Evolutionary conservation across 2,329 filamentous ascomycete species (phyloP), one percentile per base, ranked within the genome.

Genomic region (Penicillium polonicum): DNA sequence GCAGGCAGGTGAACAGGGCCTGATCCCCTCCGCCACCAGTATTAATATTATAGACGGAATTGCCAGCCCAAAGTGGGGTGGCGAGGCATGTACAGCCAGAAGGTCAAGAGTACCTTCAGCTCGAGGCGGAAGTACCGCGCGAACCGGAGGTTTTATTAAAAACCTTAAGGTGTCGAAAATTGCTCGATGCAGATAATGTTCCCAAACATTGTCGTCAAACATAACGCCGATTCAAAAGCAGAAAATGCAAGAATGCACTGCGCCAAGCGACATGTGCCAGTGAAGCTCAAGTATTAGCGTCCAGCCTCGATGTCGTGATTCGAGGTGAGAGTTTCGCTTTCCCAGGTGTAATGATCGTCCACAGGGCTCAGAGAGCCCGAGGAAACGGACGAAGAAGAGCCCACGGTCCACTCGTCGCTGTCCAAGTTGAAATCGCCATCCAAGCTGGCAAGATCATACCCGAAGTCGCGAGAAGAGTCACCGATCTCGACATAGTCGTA

Each of bases 401-500:
- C 91, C 45, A 93, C 84, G 9, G 91, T 93, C 92, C 92, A 96
- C 68, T 94, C 91, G 66, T 96, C 92, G 68, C 88, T 91, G 65
- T 92, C 87, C 50, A 83, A 82, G 45, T 83, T 78, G 61, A 80
- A 77, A 35, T 79, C 78, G 31, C 82, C 83, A 63, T 85, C 83
- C 43, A 86, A 78, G 52, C 81, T 81, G 51, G 83, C 79, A 61
- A 86, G 74, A 59, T 79, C 82, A 61, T 85, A 84, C 38, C 81
- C 80, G 65, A 82, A 82, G 48, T 78, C 74, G 25, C 68, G 69
- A 13, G 68, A 73, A 48, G 80, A 76, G 59, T 95, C 89, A 67
- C 93, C 93, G 58, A 88, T 78, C 78, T 97, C 92, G 60, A 96
- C 87, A 66, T 92, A 96, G 69, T 97, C 92, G 76, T 97, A 97